Base-by-base conservation (phyloP, 768 basidiomycete genomes). In the Candolleomyces eurysporus region DNA sequence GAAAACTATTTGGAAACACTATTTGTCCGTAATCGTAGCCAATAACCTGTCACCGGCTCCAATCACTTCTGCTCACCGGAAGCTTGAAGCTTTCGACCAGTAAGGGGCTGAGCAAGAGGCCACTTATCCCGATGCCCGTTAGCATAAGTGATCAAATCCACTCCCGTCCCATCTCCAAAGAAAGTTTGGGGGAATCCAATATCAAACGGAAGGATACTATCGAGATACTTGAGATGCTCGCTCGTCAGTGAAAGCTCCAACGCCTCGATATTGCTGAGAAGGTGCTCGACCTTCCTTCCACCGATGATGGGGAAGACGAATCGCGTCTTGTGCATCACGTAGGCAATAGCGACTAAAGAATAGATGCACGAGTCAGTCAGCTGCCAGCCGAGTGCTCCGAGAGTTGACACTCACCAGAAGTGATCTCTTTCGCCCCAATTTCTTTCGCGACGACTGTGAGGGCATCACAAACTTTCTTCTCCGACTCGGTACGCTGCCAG, bases 231-330 rank as follows among this genome's bases (percentile, higher is more conserved):
- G 45, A 84, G 79, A 19, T 85, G 82, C 43, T 79, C 78, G 0
- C 70, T 62, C 2, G 76, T 76, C 48, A 85, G 76, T 0, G 71
- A 63, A 39, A 86, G 78, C 13, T 78, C 74, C 6, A 85, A 68
- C 4, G 83, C 82, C 65, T 84, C 77, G 17, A 85, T 57, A 64
- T 85, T 87, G 45, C 76, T 76, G 50, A 72, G 53, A n/a, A 86
- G 68, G 43, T 86, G 81, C 67, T 83, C 82, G 48, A 83, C 69
- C 65, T 84, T 86, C 55, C 82, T 75, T 0, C 82, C 79, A 4
- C 82, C 82, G 31, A 84, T 68, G 60, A 84, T 73, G 0, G 82
- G 82, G 71, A 84, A 84, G 1, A 83, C 81, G 54, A 75, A 83
- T 0, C 79, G 78, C 5, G 79, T 73, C 68, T 84, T 86, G 48